Base-by-base conservation (phyloP, 2,329 filamentous ascomycete genomes). In the Zymoseptoria tritici region DNA sequence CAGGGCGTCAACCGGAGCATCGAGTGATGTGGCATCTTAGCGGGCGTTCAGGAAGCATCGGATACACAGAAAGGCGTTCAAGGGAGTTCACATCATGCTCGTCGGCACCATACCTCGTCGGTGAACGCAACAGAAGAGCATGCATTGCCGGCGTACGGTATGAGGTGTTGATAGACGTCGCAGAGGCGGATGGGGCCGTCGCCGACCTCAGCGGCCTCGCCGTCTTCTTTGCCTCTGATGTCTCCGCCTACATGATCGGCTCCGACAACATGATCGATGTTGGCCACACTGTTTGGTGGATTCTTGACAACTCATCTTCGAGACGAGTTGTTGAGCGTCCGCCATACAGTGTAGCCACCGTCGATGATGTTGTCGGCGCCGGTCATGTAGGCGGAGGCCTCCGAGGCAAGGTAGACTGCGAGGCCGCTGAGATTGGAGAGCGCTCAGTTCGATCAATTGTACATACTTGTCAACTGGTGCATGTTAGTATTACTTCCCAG, bases 381-480 rank as follows among this genome's bases (percentile, higher is more conserved):
- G 46, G 89, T 92, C 87, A 91, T 89, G 79, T 89, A 92, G 67
- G 79, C 78, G 49, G 84, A 87, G 8, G 87, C 82, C 70, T 91
- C 88, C 6, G 85, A 88, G 21, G 87, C 87, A 24, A 92, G 81
- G 80, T 88, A 90, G 66, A 91, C 84, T 65, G 86, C 88, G 49
- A 90, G 81, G 60, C 86, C 87, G 76, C 91, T 91, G 65, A 91
- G 81, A 74, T 91, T 89, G 67, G 90, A 85, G 49, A 90, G 86
- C 53, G 79, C 80, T 58, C 88, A 42, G 11, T n/a, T 16, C 11
- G 36, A 42, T 42, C 9, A 16, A 42, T 42, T 6, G 16, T 11
- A 36, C 2, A 36, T 36, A 11, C 8, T 42, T 1, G 16, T 26
- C 24, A 26, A 26, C 24, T 26, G 24, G 24, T 26, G 24, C 24